Evolutionary conservation across 176 grass and related monocot species (phyloP), one percentile per base, ranked within the genome.

Genomic region (Bolboschoenus planiculmis): DNA sequence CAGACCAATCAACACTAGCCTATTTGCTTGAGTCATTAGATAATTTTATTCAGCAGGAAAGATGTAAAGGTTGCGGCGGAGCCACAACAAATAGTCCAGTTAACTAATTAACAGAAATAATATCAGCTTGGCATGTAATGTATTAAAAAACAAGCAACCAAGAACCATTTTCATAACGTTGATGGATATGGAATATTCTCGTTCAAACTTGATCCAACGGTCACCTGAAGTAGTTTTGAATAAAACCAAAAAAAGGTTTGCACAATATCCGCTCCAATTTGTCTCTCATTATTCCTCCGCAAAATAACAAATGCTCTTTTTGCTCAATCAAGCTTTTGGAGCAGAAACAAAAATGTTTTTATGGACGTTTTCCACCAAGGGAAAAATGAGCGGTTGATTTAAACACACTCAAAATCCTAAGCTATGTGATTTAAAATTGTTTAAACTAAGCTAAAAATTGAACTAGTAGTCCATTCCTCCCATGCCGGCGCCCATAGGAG

Each of bases 381-480:
- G 62, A 33, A 78, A 90, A 84, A 88, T 40, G 29, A 79, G 63
- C 57, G 86, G 89, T 87, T 84, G 74, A 86, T 71, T 82, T 77
- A 37, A 78, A 83, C 78, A 81, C 85, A 46, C 39, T 44, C 79
- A 70, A 80, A 78, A 78, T n/a, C 64, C 84, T 92, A 94, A 56
- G 64, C 55, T 71, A 18, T 54, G 62, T 39, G 74, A 68, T 85
- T 82, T 39, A 51, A 60, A 80, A 30, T 64, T 68, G 54, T 88
- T 57, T 43, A 46, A 73, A 42, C 31, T 24, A 9, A 47, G 27
- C 64, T 35, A 51, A 82, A 46, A 85, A 10, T 10, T 16, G 20
- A n/a, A 15, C 62, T 86, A 99, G 79, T 93, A 99, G 2, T 95
- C 93, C 97, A 99, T 99, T 90, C 91, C 92, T 76, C 86, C 85